Percentiles rank a stretch among this genome's conserved stretches.
phyloP scores from a whole-genome alignment of 768 basidiomycete species.

The Pleurotus citrinopileatus region DNA sequence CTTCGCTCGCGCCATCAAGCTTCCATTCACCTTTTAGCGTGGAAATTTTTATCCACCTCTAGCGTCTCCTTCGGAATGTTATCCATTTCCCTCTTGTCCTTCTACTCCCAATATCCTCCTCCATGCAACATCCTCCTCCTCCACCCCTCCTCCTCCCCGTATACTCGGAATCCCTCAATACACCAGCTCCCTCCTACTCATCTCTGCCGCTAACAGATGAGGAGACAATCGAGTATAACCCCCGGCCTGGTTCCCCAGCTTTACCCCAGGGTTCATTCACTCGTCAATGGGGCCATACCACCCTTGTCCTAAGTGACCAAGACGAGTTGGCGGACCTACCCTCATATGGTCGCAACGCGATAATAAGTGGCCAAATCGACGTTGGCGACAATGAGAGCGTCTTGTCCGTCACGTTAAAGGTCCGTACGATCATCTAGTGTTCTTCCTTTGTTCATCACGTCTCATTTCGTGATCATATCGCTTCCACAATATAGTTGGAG shows the following conservation, averaged over 20 bases:
- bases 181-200: constrained; percentile 30
- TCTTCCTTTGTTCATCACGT: background rate
- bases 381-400: constrained; percentile 28
- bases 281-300: constrained; percentile 30
- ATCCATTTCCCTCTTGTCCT: constrained; percentile 4
- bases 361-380: constrained; percentile 33
- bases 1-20: constrained; percentile 9
- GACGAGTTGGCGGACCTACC: constrained; percentile 27
- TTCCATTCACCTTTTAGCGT: constrained; percentile 10
- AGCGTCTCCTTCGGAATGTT: constrained; percentile 12
- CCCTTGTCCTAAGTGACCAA: constrained; percentile 35
- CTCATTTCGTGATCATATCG: background rate
- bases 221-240: constrained; percentile 35
- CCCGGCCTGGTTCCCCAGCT: constrained; percentile 23
- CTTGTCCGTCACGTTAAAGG: constrained; percentile 33
- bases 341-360: constrained; percentile 32
- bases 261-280: constrained; percentile 23
- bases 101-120: background rate
- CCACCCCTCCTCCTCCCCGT: constrained; percentile 16
- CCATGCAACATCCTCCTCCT: constrained; percentile 7
- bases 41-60: constrained; percentile 8
- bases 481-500: constrained; percentile 27
- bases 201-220: constrained; percentile 29
- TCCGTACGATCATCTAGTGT: constrained; percentile 17
- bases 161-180: constrained; percentile 12